A percentile compares a stretch with the other conserved stretches of the same genome.
phyloP scores from a whole-genome alignment of 148 eudicot genomes.

The Pharnaceum exiguum region DNA sequence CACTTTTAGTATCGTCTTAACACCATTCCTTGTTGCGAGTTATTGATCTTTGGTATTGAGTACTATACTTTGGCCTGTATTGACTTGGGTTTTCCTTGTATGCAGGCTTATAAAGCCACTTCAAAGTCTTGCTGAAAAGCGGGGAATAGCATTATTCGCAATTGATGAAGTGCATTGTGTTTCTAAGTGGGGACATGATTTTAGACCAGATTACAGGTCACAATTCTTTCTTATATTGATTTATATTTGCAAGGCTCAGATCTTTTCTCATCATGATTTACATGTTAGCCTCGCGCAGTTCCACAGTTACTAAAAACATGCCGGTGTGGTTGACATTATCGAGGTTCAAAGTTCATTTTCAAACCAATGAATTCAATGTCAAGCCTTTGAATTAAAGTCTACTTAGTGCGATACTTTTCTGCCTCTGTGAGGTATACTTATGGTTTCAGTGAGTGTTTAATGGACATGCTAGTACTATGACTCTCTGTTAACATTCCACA shows the following conservation, averaged over 20 bases:
- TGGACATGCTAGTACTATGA: no score
- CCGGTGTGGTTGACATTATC: no score
- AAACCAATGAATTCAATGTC: no score
- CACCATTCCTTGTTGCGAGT: no score
- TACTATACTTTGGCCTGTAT: neutral
- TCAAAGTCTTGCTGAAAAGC: conserved; percentile 71
- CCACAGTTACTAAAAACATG: no score
- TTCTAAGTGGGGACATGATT: conserved; percentile 99
- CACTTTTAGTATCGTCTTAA: neutral
- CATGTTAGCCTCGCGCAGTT: no score
- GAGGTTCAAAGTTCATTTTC: no score
- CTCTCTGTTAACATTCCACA: no score
- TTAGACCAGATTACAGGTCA: conserved; percentile 93
- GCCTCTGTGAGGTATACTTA: no score
- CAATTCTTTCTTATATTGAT: conserved; percentile 10
- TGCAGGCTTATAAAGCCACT: conserved; percentile 78
- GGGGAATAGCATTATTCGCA: conserved; percentile 88
- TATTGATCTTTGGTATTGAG: neutral
- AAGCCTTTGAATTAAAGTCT: no score
- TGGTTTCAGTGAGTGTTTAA: no score
- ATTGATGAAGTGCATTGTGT: conserved; percentile 95
- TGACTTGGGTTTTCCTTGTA: conserved; percentile 2
- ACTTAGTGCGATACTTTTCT: no score
- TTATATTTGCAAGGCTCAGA: neutral
- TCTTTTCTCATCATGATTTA: neutral